These are phyloP conservation scores for Mycena chlorophos DNA, from an alignment of 768 basidiomycete genomes.

Conservation along the genomic window DNA sequence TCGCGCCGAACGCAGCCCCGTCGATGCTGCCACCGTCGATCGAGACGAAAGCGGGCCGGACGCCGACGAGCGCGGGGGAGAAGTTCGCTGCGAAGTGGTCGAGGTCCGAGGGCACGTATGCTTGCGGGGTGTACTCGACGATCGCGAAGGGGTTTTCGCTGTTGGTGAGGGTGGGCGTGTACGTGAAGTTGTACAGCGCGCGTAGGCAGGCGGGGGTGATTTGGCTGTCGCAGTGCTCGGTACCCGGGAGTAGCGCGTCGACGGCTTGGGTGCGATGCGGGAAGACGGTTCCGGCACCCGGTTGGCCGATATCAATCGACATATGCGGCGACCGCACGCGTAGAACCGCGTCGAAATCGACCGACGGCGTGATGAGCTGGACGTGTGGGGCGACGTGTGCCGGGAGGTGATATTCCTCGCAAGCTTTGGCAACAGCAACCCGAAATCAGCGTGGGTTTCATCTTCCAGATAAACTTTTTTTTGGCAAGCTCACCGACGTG, in stretches of 20 bases:
- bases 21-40: slow-evolving; percentile 45
- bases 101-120: slow-evolving; percentile 43
- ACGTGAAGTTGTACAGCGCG: slow-evolving; percentile 37
- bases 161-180: slow-evolving; percentile 31
- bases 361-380: slow-evolving; percentile 39
- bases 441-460: too few species aligned
- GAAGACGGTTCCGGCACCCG: not conserved
- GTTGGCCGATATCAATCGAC: not conserved
- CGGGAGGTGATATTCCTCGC: slow-evolving; percentile 37
- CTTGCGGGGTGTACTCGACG: slow-evolving; percentile 37
- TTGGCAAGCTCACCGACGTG: slow-evolving; percentile 36
- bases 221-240: slow-evolving; percentile 27
- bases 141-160: slow-evolving; percentile 36
- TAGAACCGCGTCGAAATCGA: slow-evolving; percentile 38
- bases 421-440: slow-evolving; percentile 25
- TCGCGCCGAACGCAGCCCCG: slow-evolving; percentile 10
- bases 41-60: slow-evolving; percentile 39
- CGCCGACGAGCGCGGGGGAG: slow-evolving; percentile 39
- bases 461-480: not conserved
- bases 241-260: too few species aligned
- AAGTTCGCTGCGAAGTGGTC: slow-evolving; percentile 45
- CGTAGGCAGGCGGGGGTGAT: slow-evolving; percentile 34
- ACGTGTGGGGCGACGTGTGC: slow-evolving; percentile 38
- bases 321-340: slow-evolving; percentile 19
- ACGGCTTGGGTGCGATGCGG: too few species aligned